phyloP scores from a whole-genome alignment of 2,329 filamentous ascomycete genomes.

The Trichothecium sympodiale region DNA sequence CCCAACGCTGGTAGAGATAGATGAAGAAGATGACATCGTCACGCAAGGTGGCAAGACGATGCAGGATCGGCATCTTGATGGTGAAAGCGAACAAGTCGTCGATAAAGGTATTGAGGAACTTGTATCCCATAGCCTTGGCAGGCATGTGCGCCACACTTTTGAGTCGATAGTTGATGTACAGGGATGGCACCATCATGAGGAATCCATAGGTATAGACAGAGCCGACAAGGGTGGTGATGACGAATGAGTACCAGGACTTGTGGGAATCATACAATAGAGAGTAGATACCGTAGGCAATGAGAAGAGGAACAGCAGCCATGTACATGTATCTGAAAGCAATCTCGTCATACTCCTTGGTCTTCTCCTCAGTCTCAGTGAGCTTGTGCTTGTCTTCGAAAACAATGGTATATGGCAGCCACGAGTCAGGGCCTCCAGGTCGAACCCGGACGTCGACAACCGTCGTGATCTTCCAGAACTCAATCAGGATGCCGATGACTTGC shows the following conservation, averaged over 20 bases:
- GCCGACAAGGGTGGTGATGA: constrained; percentile 89
- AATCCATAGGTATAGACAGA: constrained; percentile 98
- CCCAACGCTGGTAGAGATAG: constrained; percentile 89
- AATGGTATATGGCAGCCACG: constrained; percentile 67
- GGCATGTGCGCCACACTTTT: constrained; percentile 97
- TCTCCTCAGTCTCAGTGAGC: constrained; percentile 87
- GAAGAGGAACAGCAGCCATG: constrained; percentile 76
- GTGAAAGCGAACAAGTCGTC: constrained; percentile 98
- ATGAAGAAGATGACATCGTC: constrained; percentile 98
- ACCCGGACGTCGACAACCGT: constrained; percentile 86
- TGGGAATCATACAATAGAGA: constrained; percentile 86
- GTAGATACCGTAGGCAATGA: constrained; percentile 83
- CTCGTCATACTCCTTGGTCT: constrained; percentile 96
- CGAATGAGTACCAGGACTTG: constrained; percentile 96
- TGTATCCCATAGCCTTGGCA: constrained; percentile 91
- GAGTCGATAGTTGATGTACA: constrained; percentile 98
- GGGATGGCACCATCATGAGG: constrained; percentile 93
- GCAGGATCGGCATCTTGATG: constrained; percentile 96
- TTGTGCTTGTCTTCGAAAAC: constrained; percentile 94
- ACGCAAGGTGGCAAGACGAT: constrained; percentile 81
- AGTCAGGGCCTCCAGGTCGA: constrained; percentile 55
- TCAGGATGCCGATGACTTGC: constrained; percentile 69
- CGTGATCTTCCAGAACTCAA: constrained; percentile 85
- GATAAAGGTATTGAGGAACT: constrained; percentile 97
- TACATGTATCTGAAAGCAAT: constrained; percentile 98